Evolutionary conservation across 148 eudicot genomes (phyloP).

Genomic region (Cornus suecica): DNA sequence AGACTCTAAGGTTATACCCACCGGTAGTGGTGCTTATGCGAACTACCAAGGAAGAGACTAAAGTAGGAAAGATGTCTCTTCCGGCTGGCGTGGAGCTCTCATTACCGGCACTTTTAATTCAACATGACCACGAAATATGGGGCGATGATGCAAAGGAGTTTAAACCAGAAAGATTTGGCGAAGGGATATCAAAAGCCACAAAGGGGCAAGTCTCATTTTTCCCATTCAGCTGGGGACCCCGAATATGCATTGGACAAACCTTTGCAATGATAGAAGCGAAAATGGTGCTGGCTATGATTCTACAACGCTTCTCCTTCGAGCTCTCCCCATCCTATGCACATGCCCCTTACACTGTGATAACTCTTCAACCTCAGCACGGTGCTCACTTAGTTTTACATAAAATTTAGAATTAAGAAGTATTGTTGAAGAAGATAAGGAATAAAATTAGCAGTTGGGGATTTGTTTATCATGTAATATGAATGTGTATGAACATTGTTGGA

Average conservation of each 20-base stretch:
- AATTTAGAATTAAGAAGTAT: neutral
- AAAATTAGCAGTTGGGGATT: too few relatives aligned
- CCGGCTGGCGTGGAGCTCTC: neutral
- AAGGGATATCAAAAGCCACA: neutral
- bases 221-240: neutral
- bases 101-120: neutral
- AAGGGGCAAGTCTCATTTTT: neutral
- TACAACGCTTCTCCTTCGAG: neutral
- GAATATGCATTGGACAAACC: slow-evolving; percentile 2
- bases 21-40: neutral
- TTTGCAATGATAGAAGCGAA: neutral
- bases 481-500: too few relatives aligned
- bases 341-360: neutral
- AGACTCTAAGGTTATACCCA: neutral
- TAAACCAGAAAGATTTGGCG: neutral
- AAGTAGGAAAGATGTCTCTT: neutral
- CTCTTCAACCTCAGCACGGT: neutral
- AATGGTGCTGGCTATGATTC: neutral
- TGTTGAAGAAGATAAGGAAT: too few relatives aligned
- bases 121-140: neutral
- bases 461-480: neutral
- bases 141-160: slow-evolving; percentile 1
- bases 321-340: neutral
- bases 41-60: neutral
- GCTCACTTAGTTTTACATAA: neutral